Conservation (phyloP, 2,329 filamentous ascomycete genomes). For the Pseudocercospora macadamiae region DNA sequence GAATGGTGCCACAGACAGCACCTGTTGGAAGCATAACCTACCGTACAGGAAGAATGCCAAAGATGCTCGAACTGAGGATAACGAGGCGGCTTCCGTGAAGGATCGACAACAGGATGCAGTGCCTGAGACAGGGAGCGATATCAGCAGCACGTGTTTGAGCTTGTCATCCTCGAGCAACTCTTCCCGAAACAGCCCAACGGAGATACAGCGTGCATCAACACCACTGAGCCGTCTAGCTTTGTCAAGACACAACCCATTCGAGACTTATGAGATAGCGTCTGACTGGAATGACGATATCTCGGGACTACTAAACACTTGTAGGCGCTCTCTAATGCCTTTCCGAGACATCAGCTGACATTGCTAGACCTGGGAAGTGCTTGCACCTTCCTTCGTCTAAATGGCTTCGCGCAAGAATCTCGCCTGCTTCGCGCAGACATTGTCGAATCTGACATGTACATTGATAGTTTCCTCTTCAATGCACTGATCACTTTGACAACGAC, state of each 20-base stretch:
- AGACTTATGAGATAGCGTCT: neutral
- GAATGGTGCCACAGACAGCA: neutral
- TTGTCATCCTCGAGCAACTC: neutral
- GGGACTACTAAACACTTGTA: slow-evolving; percentile 3
- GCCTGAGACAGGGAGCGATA: neutral
- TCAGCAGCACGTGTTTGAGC: neutral
- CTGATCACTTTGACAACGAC: slow-evolving; percentile 8
- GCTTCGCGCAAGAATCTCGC: neutral
- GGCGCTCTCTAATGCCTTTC: neutral
- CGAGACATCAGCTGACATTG: neutral
- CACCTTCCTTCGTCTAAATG: neutral
- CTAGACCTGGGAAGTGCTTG: slow-evolving; percentile 2
- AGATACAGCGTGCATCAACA: neutral
- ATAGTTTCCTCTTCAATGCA: slow-evolving; percentile 7
- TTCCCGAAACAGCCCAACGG: neutral
- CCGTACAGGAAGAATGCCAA: neutral
- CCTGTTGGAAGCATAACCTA: neutral
- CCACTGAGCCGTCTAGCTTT: neutral
- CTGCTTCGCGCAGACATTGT: neutral
- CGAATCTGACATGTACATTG: neutral
- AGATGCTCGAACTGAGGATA: no score
- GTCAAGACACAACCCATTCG: neutral
- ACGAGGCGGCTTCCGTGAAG: neutral
- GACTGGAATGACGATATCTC: slow-evolving; percentile 4
- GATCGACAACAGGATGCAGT: neutral